Base-by-base conservation (phyloP, 345 rosid species). In the Erodium maritimum region DNA sequence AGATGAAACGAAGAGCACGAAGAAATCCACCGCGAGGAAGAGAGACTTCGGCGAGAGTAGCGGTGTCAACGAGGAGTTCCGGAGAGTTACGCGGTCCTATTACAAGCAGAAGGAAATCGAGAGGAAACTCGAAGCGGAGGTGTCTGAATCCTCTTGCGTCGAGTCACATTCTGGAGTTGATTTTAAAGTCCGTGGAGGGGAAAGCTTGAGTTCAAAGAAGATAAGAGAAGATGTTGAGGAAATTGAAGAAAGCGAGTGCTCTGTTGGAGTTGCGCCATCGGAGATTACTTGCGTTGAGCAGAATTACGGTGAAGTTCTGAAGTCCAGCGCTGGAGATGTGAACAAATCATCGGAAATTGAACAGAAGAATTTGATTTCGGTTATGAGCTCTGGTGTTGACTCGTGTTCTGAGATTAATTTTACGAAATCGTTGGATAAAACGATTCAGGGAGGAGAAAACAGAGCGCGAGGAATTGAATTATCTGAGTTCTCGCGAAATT, bases 101-200 rank as follows among this genome's bases (percentile, higher is more conserved):
- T 29, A 3, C 37, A 29, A 29, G 37, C 5, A 34, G 67, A 57
- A 63, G 72, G 76, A 71, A 59, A 63, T 0, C n/a, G 77, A 68
- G 67, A 72, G 19, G 55, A 59, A 57, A 33, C 65, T 14, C 53
- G 58, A 67, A 54, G 68, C 65, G 54, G 85, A 82, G 57, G 78
- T 71, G 54, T 82, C 88, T 60, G 83, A 84, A 51, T 73, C 80
- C 21, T 84, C 85, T 12, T 81, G 78, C 57, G 85, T 75, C 48
- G 70, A 72, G 19, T 71, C 85, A 10, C 66, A 68, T 69, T 77
- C 69, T 29, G 37, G 37, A 29, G 37, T 29, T 29, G 37, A 29
- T 29, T 6, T 29, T 29, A 1, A 29, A 11, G 5, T 29, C 37
- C 9, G 37, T 29, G 37, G 54, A 73, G 61, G 23, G 69, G 56